Evolutionary conservation across 495 filamentous ascomycete genomes (phyloP).

Genomic region (Penicillium verhagenii): DNA sequence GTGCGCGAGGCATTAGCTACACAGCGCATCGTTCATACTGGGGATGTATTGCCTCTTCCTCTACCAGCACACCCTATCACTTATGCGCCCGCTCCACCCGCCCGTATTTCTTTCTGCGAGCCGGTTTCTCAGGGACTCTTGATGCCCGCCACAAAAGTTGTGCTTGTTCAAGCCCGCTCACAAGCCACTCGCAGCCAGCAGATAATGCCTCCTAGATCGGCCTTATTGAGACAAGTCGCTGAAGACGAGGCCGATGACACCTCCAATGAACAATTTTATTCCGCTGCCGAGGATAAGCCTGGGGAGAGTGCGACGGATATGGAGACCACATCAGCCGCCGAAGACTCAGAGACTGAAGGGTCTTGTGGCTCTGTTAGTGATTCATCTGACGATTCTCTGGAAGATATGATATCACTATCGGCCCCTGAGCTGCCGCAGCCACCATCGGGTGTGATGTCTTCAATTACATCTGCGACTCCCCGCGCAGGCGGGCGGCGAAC

Average conservation of each 20-base stretch:
- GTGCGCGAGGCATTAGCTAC: slow-evolving; percentile 69
- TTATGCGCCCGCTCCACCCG: slow-evolving; percentile 77
- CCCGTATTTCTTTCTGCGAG: slow-evolving; percentile 61
- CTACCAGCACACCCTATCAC: slow-evolving; percentile 86
- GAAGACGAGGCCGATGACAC: slow-evolving; percentile 76
- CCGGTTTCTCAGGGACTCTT: slow-evolving; percentile 84
- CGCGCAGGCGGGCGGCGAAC: slow-evolving; percentile 58
- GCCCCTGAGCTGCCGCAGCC: slow-evolving; percentile 72
- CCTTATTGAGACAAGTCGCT: slow-evolving; percentile 55
- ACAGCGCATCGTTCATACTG: slow-evolving; percentile 74
- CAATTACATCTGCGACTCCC: slow-evolving; percentile 69
- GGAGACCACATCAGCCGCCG: slow-evolving; percentile 50
- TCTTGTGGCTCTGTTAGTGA: slow-evolving; percentile 56
- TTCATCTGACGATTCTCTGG: slow-evolving; percentile 73
- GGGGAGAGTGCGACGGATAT: slow-evolving; percentile 59
- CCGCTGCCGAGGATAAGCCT: slow-evolving; percentile 72
- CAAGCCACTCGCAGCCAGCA: slow-evolving; percentile 34
- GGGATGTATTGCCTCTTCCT: slow-evolving; percentile 80
- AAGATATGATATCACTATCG: slow-evolving; percentile 80
- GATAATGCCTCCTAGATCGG: slow-evolving; percentile 18
- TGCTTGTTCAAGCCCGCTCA: slow-evolving; percentile 62
- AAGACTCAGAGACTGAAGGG: slow-evolving; percentile 52
- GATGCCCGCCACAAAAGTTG: slow-evolving; percentile 65
- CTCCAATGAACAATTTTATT: slow-evolving; percentile 84
- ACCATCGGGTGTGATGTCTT: slow-evolving; percentile 66